phyloP scores from a whole-genome alignment of 2,329 filamentous ascomycete species.

The Fusarium duplospermum region DNA sequence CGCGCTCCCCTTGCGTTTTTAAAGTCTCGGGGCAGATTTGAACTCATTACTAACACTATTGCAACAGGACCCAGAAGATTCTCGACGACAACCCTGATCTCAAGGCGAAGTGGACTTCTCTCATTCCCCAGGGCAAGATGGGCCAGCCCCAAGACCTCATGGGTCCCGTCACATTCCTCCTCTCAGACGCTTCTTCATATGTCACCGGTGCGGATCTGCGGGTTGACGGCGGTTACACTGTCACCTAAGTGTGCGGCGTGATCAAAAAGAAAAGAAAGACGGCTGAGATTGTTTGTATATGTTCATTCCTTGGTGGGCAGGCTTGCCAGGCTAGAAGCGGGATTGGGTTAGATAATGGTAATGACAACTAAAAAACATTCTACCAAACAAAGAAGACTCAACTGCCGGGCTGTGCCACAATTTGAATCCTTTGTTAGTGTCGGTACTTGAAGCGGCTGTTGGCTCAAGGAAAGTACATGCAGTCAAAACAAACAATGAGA shows the following conservation, averaged over 20 bases:
- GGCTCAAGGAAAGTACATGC: not conserved
- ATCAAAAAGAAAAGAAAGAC: slow-evolving; percentile 2
- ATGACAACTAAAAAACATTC: slow-evolving; percentile 10
- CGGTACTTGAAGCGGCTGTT: not conserved
- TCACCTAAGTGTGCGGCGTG: slow-evolving; percentile 63
- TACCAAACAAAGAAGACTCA: not conserved
- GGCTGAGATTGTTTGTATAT: slow-evolving; percentile 7
- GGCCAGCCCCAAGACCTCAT: slow-evolving; percentile 91
- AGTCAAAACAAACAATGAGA: not conserved
- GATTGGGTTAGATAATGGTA: slow-evolving; percentile 35
- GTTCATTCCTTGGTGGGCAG: slow-evolving; percentile 9
- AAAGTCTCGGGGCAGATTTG: not conserved
- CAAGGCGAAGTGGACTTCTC: slow-evolving; percentile 87
- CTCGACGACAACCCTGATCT: slow-evolving; percentile 93
- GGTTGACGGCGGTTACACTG: slow-evolving; percentile 90
- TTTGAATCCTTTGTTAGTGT: not conserved
- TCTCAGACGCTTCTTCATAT: slow-evolving; percentile 82
- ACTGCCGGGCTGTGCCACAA: slow-evolving; percentile 6
- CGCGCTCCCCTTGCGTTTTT: not conserved
- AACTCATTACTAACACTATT: slow-evolving; percentile 10
- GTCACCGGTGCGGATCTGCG: slow-evolving; percentile 80
- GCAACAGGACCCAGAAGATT: slow-evolving; percentile 85
- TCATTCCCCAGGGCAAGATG: slow-evolving; percentile 96
- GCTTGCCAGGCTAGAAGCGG: slow-evolving; percentile 29
- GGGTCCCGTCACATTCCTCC: slow-evolving; percentile 89